Conservation (phyloP, 192 early-diverging fungal species). For the Linnemannia hyalina region DNA sequence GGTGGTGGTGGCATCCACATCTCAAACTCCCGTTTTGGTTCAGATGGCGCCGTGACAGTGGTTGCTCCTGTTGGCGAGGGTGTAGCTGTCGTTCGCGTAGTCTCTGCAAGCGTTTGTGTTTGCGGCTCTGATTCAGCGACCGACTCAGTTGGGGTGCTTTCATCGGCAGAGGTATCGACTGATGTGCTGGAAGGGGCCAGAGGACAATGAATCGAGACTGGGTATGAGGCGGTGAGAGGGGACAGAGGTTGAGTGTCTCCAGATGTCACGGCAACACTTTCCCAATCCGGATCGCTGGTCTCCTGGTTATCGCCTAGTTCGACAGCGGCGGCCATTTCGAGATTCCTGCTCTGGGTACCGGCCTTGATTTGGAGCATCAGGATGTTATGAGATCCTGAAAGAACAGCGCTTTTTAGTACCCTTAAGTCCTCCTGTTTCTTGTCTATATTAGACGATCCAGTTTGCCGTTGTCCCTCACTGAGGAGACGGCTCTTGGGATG, state of each 20-base stretch:
- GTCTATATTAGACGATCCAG: neutral
- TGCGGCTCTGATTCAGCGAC: neutral
- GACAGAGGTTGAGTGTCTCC: slow-evolving; percentile 34
- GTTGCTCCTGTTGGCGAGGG: neutral
- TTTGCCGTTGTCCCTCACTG: neutral
- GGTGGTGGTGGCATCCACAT: slow-evolving; percentile 35
- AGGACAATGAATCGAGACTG: neutral
- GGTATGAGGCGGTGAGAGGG: slow-evolving; percentile 28
- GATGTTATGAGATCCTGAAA: slow-evolving; percentile 20
- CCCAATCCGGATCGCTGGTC: slow-evolving; percentile 29
- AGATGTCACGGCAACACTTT: slow-evolving; percentile 16
- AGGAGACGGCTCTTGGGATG: neutral
- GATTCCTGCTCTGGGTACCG: neutral
- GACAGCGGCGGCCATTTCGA: neutral
- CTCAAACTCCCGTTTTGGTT: slow-evolving; percentile 13
- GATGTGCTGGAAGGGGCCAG: neutral
- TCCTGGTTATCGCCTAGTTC: neutral
- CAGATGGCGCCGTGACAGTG: neutral
- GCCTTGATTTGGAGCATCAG: slow-evolving; percentile 26
- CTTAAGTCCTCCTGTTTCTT: slow-evolving; percentile 21
- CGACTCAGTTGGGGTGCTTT: neutral
- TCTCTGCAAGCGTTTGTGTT: neutral
- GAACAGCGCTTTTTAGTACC: slow-evolving; percentile 8
- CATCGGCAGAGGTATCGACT: neutral
- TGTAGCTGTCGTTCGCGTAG: neutral